These are phyloP conservation scores for Tolypocladium capitatum DNA, from an alignment of 2,329 filamentous ascomycete genomes.

Conservation along the genomic window DNA sequence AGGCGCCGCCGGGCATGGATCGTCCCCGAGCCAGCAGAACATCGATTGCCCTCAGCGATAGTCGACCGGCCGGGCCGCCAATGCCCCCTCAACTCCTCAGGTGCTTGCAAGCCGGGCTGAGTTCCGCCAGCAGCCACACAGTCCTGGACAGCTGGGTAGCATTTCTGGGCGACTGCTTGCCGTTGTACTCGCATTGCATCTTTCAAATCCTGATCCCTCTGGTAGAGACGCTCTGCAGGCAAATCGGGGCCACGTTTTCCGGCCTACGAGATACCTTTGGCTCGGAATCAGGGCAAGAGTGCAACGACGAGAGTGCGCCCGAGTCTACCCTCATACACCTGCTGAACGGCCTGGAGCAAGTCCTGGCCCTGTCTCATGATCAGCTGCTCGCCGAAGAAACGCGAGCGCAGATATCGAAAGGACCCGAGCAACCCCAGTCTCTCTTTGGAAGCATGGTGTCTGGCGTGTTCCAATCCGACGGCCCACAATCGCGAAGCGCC, in stretches of 20 bases:
- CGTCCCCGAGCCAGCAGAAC: conserved; percentile 24
- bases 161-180: conserved; percentile 72
- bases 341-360: conserved; percentile 84
- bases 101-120: conserved; percentile 70
- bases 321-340: conserved; percentile 71
- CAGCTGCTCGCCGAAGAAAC: conserved; percentile 66
- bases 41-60: conserved; percentile 21
- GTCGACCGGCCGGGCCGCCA: conserved; percentile 15
- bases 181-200: conserved; percentile 69
- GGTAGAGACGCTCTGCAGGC: conserved; percentile 74
- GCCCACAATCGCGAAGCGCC: conserved; percentile 60
- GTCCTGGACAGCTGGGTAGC: conserved; percentile 86
- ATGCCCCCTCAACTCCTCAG: conserved; percentile 65
- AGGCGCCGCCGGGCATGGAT: conserved; percentile 28
- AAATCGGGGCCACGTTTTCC: conserved; percentile 61
- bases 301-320: conserved; percentile 25
- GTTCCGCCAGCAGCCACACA: conserved; percentile 56
- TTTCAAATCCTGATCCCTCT: conserved; percentile 85
- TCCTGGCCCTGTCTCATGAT: conserved; percentile 77
- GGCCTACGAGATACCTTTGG: conserved; percentile 54
- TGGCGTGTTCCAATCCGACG: conserved; percentile 72
- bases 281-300: conserved; percentile 10
- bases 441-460: conserved; percentile 94
- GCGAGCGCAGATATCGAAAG: conserved; percentile 54
- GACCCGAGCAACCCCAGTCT: conserved; percentile 68